phyloP scores from a whole-genome alignment of 805 yeast species.

The Cyberlindnera veronae region DNA sequence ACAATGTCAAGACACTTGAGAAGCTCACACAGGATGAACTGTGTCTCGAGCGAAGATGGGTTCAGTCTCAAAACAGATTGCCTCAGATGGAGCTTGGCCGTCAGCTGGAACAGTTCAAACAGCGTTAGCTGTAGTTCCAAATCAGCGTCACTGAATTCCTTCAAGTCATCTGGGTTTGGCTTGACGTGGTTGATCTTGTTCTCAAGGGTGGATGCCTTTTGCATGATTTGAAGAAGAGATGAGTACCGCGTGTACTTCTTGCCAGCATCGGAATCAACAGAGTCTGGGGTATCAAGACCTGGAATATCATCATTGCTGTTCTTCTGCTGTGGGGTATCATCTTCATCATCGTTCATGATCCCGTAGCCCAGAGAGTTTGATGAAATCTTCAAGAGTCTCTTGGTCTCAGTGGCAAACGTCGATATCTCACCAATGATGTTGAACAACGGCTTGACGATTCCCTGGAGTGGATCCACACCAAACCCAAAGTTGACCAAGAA shows the following conservation, averaged over 20 bases:
- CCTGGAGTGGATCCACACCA: slow-evolving; percentile 67
- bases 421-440: slow-evolving; percentile 66
- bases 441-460: slow-evolving; percentile 68
- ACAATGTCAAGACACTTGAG: slow-evolving; percentile 56
- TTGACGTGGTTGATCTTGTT: slow-evolving; percentile 42
- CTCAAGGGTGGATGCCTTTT: slow-evolving; percentile 41
- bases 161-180: slow-evolving; percentile 50
- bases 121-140: slow-evolving; percentile 63
- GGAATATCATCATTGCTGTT: slow-evolving; percentile 20
- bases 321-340: slow-evolving; percentile 17
- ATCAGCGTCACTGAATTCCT: slow-evolving; percentile 40
- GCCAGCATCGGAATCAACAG: slow-evolving; percentile 17
- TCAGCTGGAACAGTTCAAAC: slow-evolving; percentile 67
- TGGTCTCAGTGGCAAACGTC: slow-evolving; percentile 51
- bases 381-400: slow-evolving; percentile 32
- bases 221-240: slow-evolving; percentile 34
- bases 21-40: slow-evolving; percentile 51
- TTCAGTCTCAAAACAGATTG: slow-evolving; percentile 61
- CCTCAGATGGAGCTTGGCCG: slow-evolving; percentile 63
- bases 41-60: slow-evolving; percentile 62
- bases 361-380: slow-evolving; percentile 28
- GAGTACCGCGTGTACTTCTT: slow-evolving; percentile 30
- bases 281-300: slow-evolving; percentile 25
- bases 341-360: slow-evolving; percentile 24
- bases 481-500: slow-evolving; percentile 29